Percentiles rank a stretch among this genome's conserved stretches.
Conservation (phyloP, 768 basidiomycete species). For the Hemileccinum impolitum region DNA sequence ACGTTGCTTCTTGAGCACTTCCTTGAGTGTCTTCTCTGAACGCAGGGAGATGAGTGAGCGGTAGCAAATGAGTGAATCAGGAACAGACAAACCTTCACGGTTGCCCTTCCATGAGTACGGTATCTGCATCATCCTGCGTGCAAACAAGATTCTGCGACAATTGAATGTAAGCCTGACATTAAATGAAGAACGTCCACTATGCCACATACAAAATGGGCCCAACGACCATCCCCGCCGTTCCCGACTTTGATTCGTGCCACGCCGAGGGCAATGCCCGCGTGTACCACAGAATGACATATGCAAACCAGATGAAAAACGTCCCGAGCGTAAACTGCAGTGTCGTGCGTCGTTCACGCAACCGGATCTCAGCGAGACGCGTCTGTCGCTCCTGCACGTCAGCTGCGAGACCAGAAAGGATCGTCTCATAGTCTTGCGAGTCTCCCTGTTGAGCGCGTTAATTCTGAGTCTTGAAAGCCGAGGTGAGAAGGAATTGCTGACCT, state of each 20-base stretch:
- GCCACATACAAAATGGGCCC: conserved; percentile 76
- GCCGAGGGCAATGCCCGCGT: conserved; percentile 47
- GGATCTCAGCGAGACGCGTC: conserved; percentile 73
- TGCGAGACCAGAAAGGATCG: conserved; percentile 63
- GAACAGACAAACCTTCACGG: conserved; percentile 57
- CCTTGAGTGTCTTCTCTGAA: conserved; percentile 76
- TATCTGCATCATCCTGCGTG: conserved; percentile 74
- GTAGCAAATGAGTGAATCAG: neutral
- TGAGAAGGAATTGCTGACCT: conserved; percentile 14
- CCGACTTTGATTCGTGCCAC: conserved; percentile 27
- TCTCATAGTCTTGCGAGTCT: conserved; percentile 66
- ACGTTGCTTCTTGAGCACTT: conserved; percentile 73
- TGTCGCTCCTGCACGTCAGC: conserved; percentile 71
- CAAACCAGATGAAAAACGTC: conserved; percentile 68
- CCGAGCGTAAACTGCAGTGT: conserved; percentile 77
- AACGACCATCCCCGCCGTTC: conserved; percentile 51
- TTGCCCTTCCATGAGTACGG: conserved; percentile 82
- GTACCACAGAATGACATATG: conserved; percentile 76
- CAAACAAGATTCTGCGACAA: conserved; percentile 60
- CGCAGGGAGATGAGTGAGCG: neutral
- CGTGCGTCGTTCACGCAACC: conserved; percentile 77
- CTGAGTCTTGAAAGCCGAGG: neutral
- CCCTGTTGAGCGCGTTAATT: conserved; percentile 7
- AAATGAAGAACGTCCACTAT: neutral
- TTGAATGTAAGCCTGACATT: neutral